Evolutionary conservation across 2,329 filamentous ascomycete genomes (phyloP).

Genomic region (Talaromyces sp.): DNA sequence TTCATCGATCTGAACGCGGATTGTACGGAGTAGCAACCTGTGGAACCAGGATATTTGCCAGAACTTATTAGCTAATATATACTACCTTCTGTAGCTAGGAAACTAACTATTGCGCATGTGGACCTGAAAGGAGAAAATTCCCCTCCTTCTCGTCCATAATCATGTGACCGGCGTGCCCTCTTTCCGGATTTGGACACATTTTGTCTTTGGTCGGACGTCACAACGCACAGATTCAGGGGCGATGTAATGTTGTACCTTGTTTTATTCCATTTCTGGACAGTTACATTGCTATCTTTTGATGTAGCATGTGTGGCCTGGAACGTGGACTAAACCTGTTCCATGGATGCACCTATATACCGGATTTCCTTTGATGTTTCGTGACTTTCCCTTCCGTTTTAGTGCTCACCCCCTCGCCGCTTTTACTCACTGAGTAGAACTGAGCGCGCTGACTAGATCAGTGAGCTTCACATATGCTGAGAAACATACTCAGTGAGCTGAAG

Average conservation of each 20-base stretch:
- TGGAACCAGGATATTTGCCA: background rate
- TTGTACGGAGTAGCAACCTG: background rate
- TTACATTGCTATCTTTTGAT: background rate
- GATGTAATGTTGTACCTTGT: background rate
- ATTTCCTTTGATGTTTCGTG: too few species aligned
- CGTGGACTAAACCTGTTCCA: background rate
- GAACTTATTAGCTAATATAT: background rate
- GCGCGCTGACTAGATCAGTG: too few species aligned
- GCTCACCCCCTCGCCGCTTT: too few species aligned
- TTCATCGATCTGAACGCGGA: background rate
- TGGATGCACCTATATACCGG: too few species aligned
- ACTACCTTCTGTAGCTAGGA: background rate
- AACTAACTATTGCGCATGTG: too few species aligned
- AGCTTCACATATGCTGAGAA: too few species aligned
- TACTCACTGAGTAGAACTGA: too few species aligned
- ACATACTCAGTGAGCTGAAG: too few species aligned
- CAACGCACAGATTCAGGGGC: background rate
- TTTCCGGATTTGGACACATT: constrained; percentile 1
- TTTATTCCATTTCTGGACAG: background rate
- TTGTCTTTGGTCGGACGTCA: background rate
- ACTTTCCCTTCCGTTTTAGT: too few species aligned
- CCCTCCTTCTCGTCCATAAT: background rate
- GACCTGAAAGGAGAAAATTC: background rate
- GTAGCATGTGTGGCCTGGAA: background rate
- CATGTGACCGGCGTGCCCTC: background rate